These are phyloP conservation scores for Beta macrorhiza DNA, from an alignment of 179 eudicot species.

Conservation along the genomic window DNA sequence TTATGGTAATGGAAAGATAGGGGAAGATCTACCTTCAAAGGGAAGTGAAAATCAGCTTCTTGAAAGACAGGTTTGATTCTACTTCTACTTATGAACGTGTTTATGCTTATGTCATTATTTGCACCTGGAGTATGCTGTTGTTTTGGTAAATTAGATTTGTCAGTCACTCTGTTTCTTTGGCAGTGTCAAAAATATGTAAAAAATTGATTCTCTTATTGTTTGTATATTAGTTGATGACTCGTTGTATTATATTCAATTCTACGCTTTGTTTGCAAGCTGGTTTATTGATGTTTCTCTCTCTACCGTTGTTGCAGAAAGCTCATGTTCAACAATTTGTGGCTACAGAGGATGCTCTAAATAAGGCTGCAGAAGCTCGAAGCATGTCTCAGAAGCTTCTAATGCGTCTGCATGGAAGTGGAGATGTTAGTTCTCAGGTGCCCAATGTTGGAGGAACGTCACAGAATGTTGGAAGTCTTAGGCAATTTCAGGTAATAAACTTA, in stretches of 20 bases:
- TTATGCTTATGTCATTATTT: background rate
- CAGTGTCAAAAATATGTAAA: background rate
- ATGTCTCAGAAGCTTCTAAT: conserved; percentile 66
- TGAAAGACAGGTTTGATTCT: conserved; percentile 82
- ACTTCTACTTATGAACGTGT: background rate
- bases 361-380: conserved; percentile 88
- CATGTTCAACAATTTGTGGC: conserved; percentile 99
- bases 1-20: conserved; percentile 74
- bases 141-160: background rate
- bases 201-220: background rate
- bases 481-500: conserved; percentile 62
- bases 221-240: background rate
- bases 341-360: conserved; percentile 94
- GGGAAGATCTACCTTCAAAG: conserved; percentile 65
- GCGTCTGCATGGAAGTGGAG: conserved; percentile 83
- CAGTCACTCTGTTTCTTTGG: background rate
- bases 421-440: conserved; percentile 50
- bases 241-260: background rate
- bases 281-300: background rate
- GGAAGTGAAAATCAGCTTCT: conserved; percentile 97
- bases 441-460: conserved; percentile 67
- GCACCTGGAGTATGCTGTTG: background rate
- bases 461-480: conserved; percentile 85
- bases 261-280: background rate
- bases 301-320: conserved; percentile 63